Evolutionary conservation across 2,329 filamentous ascomycete genomes (phyloP).

Genomic region (Sporothrix globosa): DNA sequence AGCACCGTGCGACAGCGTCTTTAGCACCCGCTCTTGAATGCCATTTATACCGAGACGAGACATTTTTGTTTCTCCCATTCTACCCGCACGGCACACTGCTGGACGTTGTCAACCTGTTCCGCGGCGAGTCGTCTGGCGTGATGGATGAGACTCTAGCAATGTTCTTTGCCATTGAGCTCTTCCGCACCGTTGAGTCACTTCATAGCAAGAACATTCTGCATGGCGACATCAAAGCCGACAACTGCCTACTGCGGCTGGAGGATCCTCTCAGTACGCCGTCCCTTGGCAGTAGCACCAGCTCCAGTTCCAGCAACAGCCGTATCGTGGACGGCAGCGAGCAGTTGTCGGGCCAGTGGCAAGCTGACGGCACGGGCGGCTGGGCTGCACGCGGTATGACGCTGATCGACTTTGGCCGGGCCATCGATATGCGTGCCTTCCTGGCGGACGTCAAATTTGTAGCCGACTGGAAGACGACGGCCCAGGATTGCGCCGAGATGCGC

Average conservation of each 20-base stretch:
- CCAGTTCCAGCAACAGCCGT: slow-evolving; percentile 19
- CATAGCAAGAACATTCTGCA: slow-evolving; percentile 81
- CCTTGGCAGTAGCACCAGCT: slow-evolving; percentile 40
- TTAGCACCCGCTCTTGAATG: slow-evolving; percentile 85
- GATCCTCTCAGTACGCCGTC: slow-evolving; percentile 51
- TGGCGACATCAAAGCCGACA: slow-evolving; percentile 94
- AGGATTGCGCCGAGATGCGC: slow-evolving; percentile 94
- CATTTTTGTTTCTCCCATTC: slow-evolving; percentile 85
- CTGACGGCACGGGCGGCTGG: slow-evolving; percentile 79
- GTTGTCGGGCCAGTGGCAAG: slow-evolving; percentile 68
- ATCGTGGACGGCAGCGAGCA: slow-evolving; percentile 38
- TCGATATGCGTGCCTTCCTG: slow-evolving; percentile 86
- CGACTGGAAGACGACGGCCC: slow-evolving; percentile 86
- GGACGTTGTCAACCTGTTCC: slow-evolving; percentile 89
- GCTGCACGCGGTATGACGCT: slow-evolving; percentile 75
- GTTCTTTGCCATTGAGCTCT: slow-evolving; percentile 91
- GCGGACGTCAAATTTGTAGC: slow-evolving; percentile 84
- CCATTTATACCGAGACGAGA: slow-evolving; percentile 88
- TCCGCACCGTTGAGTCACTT: slow-evolving; percentile 85
- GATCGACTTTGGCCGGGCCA: slow-evolving; percentile 92
- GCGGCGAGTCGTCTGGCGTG: slow-evolving; percentile 68
- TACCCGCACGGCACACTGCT: slow-evolving; percentile 88
- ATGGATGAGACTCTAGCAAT: slow-evolving; percentile 92
- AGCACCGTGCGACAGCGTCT: slow-evolving; percentile 72
- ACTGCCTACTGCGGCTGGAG: slow-evolving; percentile 86